phyloP scores from a whole-genome alignment of 2,329 filamentous ascomycete species.

The Fusarium cicatricum region DNA sequence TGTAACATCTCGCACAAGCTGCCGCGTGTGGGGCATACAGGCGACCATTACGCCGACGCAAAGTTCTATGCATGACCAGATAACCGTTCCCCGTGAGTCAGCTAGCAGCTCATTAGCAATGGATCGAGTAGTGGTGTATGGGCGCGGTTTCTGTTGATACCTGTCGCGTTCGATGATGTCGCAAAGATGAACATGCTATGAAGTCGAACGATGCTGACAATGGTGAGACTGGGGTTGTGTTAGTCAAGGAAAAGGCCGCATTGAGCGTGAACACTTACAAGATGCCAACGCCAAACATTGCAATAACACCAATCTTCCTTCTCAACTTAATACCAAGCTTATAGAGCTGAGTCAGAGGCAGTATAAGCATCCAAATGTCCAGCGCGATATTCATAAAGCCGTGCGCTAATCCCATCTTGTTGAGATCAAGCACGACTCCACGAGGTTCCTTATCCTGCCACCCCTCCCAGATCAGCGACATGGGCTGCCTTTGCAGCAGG shows the following conservation, averaged over 20 bases:
- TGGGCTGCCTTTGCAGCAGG: constrained; percentile 7
- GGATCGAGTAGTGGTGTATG: no score
- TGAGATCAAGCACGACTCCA: neutral
- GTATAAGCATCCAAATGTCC: constrained; percentile 22
- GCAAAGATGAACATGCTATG: constrained; percentile 5
- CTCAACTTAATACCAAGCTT: constrained; percentile 13
- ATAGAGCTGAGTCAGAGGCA: constrained; percentile 19
- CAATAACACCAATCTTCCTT: constrained; percentile 21
- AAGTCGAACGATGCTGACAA: constrained; percentile 13
- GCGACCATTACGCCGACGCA: constrained; percentile 16
- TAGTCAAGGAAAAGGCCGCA: neutral
- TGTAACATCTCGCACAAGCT: constrained; percentile 1
- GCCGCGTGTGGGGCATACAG: constrained; percentile 14
- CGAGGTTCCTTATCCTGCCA: constrained; percentile 12
- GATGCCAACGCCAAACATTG: constrained; percentile 26
- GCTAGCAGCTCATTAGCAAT: neutral
- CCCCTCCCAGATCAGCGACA: constrained; percentile 9
- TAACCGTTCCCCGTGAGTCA: neutral
- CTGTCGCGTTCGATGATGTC: constrained; percentile 6
- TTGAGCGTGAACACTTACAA: constrained; percentile 5
- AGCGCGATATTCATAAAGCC: constrained; percentile 2
- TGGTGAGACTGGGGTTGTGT: constrained; percentile 5
- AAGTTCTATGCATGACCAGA: constrained; percentile 7
- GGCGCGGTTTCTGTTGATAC: neutral
- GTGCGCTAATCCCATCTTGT: constrained; percentile 1